phyloP scores from a whole-genome alignment of 2,329 filamentous ascomycete species.

The Nectriaceae sp. region DNA sequence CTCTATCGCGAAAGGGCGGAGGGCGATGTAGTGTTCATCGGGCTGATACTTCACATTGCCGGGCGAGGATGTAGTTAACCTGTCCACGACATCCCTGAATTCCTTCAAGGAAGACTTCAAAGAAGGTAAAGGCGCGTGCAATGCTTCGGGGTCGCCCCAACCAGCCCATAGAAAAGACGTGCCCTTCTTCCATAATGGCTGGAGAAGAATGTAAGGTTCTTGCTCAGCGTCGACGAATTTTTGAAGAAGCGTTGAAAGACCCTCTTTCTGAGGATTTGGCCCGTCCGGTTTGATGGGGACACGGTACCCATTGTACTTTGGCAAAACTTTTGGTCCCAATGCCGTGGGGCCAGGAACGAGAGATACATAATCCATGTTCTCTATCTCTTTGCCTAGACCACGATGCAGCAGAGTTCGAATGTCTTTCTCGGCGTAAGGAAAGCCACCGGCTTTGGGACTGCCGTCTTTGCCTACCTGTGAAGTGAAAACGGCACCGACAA shows the following conservation, averaged over 20 bases:
- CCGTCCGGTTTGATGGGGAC: background rate
- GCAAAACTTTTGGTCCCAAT: background rate
- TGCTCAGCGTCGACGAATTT: background rate
- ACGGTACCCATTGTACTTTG: background rate
- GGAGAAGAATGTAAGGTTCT: background rate
- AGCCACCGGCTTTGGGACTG: too few species aligned
- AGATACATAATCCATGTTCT: background rate
- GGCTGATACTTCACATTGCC: background rate
- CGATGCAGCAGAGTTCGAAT: too few species aligned
- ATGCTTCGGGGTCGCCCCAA: background rate
- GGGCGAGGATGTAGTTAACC: background rate
- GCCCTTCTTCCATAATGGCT: background rate
- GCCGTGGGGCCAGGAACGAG: background rate
- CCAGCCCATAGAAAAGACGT: background rate
- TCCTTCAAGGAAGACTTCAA: background rate
- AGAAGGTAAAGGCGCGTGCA: background rate
- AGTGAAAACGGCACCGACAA: too few species aligned
- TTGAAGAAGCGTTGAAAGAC: background rate
- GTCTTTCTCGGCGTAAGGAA: too few species aligned
- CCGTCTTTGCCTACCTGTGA: too few species aligned
- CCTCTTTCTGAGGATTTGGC: background rate
- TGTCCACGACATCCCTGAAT: background rate
- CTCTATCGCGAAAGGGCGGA: conserved; percentile 12
- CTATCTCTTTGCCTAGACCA: too few species aligned
- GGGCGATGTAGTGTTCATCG: conserved; percentile 8